phyloP scores from a whole-genome alignment of 1,139 yeast genomes.

The Wickerhamomyces sp. region DNA sequence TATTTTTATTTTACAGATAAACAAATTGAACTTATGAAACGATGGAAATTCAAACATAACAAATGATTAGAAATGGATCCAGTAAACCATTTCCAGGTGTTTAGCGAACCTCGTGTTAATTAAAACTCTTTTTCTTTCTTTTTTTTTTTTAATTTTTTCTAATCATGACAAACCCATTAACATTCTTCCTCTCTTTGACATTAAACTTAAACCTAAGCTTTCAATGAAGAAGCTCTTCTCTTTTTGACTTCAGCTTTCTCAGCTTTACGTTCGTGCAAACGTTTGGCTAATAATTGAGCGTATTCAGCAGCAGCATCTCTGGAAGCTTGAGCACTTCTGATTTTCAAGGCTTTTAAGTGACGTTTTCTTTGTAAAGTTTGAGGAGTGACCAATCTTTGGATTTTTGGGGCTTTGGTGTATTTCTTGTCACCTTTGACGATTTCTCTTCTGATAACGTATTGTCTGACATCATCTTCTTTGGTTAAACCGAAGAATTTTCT shows the following conservation, averaged over 20 bases:
- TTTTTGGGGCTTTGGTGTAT: constrained; percentile 99
- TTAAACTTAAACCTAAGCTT: constrained; percentile 47
- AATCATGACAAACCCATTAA: too few species aligned
- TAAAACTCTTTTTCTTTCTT: background rate
- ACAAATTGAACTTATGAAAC: constrained; percentile 2
- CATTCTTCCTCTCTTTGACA: background rate
- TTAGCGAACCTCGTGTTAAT: background rate
- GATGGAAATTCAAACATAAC: constrained; percentile 1
- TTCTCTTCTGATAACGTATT: constrained; percentile 96
- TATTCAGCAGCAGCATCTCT: constrained; percentile 99
- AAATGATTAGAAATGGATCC: constrained; percentile 1
- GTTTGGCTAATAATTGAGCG: constrained; percentile 95
- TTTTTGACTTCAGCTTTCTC: constrained; percentile 93
- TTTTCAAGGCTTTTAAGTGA: constrained; percentile 86
- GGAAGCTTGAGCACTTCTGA: constrained; percentile 94
- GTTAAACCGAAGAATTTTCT: constrained; percentile 98
- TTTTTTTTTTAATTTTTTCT: background rate
- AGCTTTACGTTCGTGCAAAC: constrained; percentile 95
- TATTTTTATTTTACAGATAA: constrained; percentile 6
- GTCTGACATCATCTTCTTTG: constrained; percentile 89
- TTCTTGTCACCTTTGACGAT: constrained; percentile 95
- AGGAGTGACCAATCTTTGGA: constrained; percentile 98
- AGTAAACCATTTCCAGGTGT: background rate
- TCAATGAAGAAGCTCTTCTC: constrained; percentile 98
- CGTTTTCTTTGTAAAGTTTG: constrained; percentile 98